Conservation (phyloP, 352 stramenopile genomes). For the Globisporangium heterothallicum region DNA sequence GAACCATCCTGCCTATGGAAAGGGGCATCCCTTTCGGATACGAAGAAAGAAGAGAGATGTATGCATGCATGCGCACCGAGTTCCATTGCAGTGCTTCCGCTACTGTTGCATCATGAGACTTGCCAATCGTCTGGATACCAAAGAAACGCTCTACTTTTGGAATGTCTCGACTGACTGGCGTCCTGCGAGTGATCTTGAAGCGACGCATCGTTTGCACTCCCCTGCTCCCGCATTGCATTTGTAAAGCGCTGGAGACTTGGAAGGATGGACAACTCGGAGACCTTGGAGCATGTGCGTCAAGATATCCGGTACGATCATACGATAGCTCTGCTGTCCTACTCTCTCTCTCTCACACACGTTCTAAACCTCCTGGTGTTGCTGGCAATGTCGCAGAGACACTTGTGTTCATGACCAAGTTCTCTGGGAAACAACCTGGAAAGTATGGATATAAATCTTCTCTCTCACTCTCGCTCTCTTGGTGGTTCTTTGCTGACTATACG, state of each 20-base stretch:
- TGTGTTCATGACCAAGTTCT: slow-evolving; percentile 33
- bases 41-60: no score
- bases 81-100: no score
- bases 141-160: not conserved
- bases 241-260: not conserved
- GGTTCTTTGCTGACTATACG: no score
- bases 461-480: not conserved
- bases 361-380: not conserved
- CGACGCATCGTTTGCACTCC: not conserved
- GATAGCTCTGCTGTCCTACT: not conserved
- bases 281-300: slow-evolving; percentile 15
- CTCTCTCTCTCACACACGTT: not conserved
- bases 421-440: slow-evolving; percentile 35
- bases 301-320: slow-evolving; percentile 21
- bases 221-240: not conserved
- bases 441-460: slow-evolving; percentile 3
- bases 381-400: slow-evolving; percentile 19
- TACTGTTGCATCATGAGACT: no score
- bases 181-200: slow-evolving; percentile 2
- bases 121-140: not conserved
- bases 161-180: no score
- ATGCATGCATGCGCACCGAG: no score
- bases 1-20: no score
- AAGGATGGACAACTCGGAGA: not conserved
- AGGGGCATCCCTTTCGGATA: no score